Conservation (phyloP, 257 asterid species). For the Datura wrightii region DNA sequence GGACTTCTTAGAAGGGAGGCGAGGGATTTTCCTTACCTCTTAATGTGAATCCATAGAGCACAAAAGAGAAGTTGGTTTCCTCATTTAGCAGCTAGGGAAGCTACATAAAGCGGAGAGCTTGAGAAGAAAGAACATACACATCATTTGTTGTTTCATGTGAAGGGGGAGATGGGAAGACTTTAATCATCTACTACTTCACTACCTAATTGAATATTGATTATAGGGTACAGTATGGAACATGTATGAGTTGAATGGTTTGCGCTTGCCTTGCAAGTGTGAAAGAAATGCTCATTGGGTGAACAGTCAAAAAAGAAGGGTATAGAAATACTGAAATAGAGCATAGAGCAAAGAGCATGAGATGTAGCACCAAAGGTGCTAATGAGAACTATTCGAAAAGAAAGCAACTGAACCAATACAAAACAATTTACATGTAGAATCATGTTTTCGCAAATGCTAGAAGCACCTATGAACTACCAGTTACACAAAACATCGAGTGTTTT, state of each 20-base stretch:
- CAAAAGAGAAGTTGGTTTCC: conserved; percentile 12
- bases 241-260: neutral
- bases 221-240: neutral
- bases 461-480: neutral
- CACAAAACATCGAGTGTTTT: neutral
- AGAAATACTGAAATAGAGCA: conserved; percentile 9
- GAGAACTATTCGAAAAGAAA: neutral
- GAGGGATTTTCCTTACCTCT: neutral
- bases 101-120: neutral
- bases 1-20: conserved; percentile 1
- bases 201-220: neutral
- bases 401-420: neutral
- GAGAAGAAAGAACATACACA: neutral
- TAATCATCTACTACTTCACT: neutral
- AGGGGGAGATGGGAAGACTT: neutral
- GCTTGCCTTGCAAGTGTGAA: neutral
- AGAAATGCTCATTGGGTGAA: conserved; percentile 3
- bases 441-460: neutral
- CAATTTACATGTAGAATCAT: neutral
- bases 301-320: neutral
- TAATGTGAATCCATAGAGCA: neutral
- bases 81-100: neutral
- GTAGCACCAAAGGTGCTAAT: neutral
- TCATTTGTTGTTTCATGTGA: neutral
- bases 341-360: neutral